Percentiles rank a stretch among this genome's conserved stretches.
These are phyloP conservation scores for Streptanthus diversifolius DNA, from an alignment of 345 rosid genomes.

Conservation along the genomic window DNA sequence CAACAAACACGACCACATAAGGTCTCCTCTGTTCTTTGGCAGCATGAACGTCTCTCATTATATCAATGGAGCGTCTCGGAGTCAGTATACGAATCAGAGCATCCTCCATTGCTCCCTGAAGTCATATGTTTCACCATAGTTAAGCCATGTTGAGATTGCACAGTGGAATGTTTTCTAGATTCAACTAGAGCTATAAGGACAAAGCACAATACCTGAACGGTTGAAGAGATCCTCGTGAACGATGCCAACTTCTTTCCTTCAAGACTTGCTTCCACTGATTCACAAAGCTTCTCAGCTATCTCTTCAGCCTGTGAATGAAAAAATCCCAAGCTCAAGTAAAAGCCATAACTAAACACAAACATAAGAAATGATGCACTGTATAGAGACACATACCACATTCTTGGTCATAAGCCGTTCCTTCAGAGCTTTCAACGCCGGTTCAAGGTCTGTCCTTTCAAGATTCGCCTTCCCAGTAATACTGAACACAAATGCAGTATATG, in stretches of 20 bases:
- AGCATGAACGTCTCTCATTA: conserved; percentile 87
- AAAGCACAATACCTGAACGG: conserved; percentile 70
- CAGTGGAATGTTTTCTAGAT: background rate
- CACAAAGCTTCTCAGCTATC: conserved; percentile 98
- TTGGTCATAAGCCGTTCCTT: conserved; percentile 99
- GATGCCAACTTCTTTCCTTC: conserved; percentile 96
- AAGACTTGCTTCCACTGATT: conserved; percentile 92
- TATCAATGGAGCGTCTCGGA: conserved; percentile 96
- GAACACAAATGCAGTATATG: conserved; percentile 24
- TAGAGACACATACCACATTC: conserved; percentile 75
- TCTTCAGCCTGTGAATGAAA: conserved; percentile 71
- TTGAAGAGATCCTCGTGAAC: conserved; percentile 93
- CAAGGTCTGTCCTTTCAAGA: conserved; percentile 88
- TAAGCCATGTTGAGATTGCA: conserved; percentile 6
- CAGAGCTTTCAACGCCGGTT: conserved; percentile 89
- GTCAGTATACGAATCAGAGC: conserved; percentile 95
- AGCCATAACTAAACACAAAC: background rate
- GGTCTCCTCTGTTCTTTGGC: conserved; percentile 89
- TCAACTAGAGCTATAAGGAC: background rate
- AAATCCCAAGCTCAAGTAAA: background rate
- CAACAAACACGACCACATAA: conserved; percentile 95
- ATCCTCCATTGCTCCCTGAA: conserved; percentile 94
- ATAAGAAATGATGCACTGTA: background rate
- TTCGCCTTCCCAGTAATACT: conserved; percentile 98
- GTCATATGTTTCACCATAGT: conserved; percentile 20